phyloP scores from a whole-genome alignment of 305 asterid species.

The Plantago coronopus region DNA sequence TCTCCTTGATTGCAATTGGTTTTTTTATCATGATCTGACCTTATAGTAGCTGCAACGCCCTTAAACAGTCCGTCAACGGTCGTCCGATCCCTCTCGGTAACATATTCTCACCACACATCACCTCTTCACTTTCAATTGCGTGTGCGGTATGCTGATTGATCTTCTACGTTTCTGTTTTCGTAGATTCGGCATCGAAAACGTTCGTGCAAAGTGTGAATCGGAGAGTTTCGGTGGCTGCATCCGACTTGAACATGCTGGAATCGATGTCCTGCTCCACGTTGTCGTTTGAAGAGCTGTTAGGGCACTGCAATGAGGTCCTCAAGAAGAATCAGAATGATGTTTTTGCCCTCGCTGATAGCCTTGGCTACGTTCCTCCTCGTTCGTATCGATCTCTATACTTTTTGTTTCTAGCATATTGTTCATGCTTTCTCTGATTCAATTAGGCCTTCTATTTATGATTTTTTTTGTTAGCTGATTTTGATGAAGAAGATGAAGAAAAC shows the following conservation, averaged over 20 bases:
- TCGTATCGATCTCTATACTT: slow-evolving; percentile 12
- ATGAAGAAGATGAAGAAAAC: slow-evolving; percentile 38
- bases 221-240: slow-evolving; percentile 48
- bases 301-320: slow-evolving; percentile 80
- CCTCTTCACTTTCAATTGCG: not conserved
- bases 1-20: too few species aligned
- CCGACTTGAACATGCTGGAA: slow-evolving; percentile 76
- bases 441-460: too few species aligned
- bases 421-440: slow-evolving; percentile 1
- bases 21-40: too few species aligned
- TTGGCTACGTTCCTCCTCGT: slow-evolving; percentile 47
- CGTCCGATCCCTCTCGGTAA: slow-evolving; percentile 89
- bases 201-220: slow-evolving; percentile 67
- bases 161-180: not conserved
- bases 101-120: slow-evolving; percentile 15
- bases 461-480: slow-evolving; percentile 40
- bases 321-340: slow-evolving; percentile 60
- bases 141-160: not conserved
- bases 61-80: slow-evolving; percentile 73
- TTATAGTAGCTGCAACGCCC: slow-evolving; percentile 74
- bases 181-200: slow-evolving; percentile 88
- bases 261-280: slow-evolving; percentile 84
- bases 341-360: slow-evolving; percentile 51
- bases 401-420: not conserved
- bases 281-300: slow-evolving; percentile 91